Percentiles rank a stretch among this genome's conserved stretches.
These are phyloP conservation scores for Fusarium verticillioides DNA, from an alignment of 2,329 filamentous ascomycete genomes.

Conservation along the genomic window DNA sequence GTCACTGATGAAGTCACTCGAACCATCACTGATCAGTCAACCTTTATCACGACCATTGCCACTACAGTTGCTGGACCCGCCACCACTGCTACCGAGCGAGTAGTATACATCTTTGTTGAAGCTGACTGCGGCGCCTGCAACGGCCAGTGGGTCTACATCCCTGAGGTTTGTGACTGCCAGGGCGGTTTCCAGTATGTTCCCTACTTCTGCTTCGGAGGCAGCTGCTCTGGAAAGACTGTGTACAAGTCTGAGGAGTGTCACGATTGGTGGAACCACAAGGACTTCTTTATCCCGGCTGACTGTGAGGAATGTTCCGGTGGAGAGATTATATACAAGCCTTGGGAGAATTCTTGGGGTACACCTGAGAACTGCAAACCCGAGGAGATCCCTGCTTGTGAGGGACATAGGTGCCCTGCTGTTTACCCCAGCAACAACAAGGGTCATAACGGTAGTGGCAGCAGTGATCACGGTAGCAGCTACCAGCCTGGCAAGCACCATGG, in stretches of 20 bases:
- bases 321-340: slow-evolving; percentile 37
- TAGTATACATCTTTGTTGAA: slow-evolving; percentile 34
- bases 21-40: slow-evolving; percentile 29
- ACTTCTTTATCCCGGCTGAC: slow-evolving; percentile 23
- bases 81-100: slow-evolving; percentile 20
- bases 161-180: slow-evolving; percentile 31
- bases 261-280: slow-evolving; percentile 18
- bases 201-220: slow-evolving; percentile 20
- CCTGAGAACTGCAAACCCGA: slow-evolving; percentile 5
- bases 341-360: slow-evolving; percentile 19
- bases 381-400: background rate
- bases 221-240: slow-evolving; percentile 35
- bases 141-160: slow-evolving; percentile 34
- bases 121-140: slow-evolving; percentile 27
- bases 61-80: slow-evolving; percentile 19
- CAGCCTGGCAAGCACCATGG: background rate
- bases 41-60: slow-evolving; percentile 32
- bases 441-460: background rate
- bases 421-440: background rate
- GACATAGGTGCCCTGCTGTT: background rate
- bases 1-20: slow-evolving; percentile 8
- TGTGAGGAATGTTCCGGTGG: slow-evolving; percentile 22
- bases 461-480: background rate
- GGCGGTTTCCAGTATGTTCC: slow-evolving; percentile 37
- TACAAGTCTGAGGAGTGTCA: slow-evolving; percentile 37